Base-by-base conservation (phyloP, 306 rosid species). In the Cicer arietinum region DNA sequence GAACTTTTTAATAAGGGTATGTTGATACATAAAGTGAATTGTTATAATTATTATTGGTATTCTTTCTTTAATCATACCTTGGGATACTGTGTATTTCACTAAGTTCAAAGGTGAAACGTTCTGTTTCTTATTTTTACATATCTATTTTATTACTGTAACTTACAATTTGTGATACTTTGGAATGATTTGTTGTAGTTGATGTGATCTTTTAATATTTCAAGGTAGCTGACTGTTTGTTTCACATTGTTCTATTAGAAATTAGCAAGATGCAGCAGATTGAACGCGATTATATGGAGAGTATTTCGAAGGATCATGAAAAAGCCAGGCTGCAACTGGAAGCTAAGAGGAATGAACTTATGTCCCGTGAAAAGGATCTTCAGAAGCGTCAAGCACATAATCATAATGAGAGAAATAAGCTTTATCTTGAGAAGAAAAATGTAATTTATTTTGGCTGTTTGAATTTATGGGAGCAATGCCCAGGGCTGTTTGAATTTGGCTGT, bases 391-490 rank as follows among this genome's bases (percentile, higher is more conserved):
- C 81, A 14, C 77, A 72, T 7, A 88, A 89, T 79, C 83, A 83
- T 10, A 80, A 73, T 13, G 91, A 91, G 85, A 85, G 84, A 70
- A 74, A 77, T 74, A 88, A 81, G 54, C 75, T 93, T 45, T 6
- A 25, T 14, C 77, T 65, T 41, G 86, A 85, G 61, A 88, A 83
- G 77, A 51, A 78, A 83, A 86, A 85, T 81, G 98, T 93, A 91
- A 61, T 69, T 4, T n/a, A 20, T 43, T 51, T 64, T 75, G 12
- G 7, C 42, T 11, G 64, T 20, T 74, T 80, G 8, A 13, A 30
- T 66, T 68, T 63, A 8, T 61, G 71, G 10, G 47, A 10, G 48
- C 16, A 44, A 66, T 66, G 53, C 71, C 18, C 18, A 18, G 12
- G 12, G 44, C 16, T 14, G 16, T 14, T 14, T 14, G 16, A 14